Percentiles rank a stretch among this genome's conserved stretches.
phyloP scores from a whole-genome alignment of 1,139 yeast genomes.

The Suhomyces ambrosiae region DNA sequence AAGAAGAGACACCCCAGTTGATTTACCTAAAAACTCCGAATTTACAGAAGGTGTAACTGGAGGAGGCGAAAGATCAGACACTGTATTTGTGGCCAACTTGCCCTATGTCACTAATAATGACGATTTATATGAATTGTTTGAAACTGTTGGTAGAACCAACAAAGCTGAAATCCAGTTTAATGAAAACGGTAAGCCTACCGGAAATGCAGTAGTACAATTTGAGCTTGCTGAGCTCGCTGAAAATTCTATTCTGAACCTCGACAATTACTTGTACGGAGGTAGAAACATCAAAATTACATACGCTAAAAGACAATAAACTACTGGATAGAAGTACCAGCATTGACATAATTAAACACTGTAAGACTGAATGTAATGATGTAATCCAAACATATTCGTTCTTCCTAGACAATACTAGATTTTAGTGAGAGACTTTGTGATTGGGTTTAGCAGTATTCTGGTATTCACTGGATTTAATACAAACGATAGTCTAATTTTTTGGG shows the following conservation, averaged over 20 bases:
- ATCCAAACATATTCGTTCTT: no score
- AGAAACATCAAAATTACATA: conserved; percentile 68
- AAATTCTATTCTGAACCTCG: conserved; percentile 70
- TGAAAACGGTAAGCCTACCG: conserved; percentile 70
- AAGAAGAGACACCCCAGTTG: conserved; percentile 13
- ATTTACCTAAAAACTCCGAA: conserved; percentile 41
- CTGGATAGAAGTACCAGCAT: neutral
- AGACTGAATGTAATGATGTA: no score
- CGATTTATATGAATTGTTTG: conserved; percentile 84
- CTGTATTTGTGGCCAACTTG: conserved; percentile 73
- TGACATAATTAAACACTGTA: no score
- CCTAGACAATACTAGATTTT: no score
- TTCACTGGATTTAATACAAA: no score
- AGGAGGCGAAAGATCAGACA: conserved; percentile 63
- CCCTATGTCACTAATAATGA: conserved; percentile 88
- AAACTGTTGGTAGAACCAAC: conserved; percentile 75
- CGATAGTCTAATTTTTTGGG: no score
- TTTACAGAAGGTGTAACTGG: conserved; percentile 68
- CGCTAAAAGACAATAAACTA: conserved; percentile 37
- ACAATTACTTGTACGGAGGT: conserved; percentile 83
- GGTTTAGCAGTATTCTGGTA: no score
- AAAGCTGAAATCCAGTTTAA: conserved; percentile 78
- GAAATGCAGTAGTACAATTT: conserved; percentile 83
- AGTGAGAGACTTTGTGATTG: no score
- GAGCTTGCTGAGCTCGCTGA: conserved; percentile 71